Base-by-base conservation (phyloP, 2,329 filamentous ascomycete genomes). In the Colletotrichum musae region DNA sequence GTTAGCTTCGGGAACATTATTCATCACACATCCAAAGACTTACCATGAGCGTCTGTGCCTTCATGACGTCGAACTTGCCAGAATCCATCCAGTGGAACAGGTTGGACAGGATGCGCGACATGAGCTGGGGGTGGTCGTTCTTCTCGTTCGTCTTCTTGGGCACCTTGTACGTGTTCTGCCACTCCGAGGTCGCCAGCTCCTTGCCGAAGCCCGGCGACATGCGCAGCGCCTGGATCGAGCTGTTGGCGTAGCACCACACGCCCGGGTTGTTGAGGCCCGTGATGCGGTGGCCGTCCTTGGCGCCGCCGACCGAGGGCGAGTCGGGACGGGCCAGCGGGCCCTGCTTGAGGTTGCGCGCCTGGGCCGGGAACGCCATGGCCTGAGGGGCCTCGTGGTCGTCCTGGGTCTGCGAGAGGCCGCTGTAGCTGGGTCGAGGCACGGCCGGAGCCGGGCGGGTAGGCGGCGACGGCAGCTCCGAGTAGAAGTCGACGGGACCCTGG, bases 231-330 rank as follows among this genome's bases (percentile, higher is more conserved):
- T 98, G 95, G 28, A 98, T 84, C 0, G 92, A 91, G n/a, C 94
- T 92, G 79, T 97, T 98, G 85, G 96, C 94, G 77, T 97, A 98
- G 78, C 95, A 98, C 72, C 93, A 95, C 54, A 92, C 91, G 1
- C 90, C 89, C 48, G 94, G 93, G 74, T 98, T 98, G 68, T 90
- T 83, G 13, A 98, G 85, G 0, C 95, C 95, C 12, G 93, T 92
- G 87, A 74, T 89, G 83, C 78, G 82, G 82, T 32, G 84, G 58
- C 78, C 80, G 18, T 70, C 67, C 48, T 70, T 68, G 51, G 51
- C 4, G 28, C 47, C 52, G 15, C 6, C 43, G 10, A 59, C 39
- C 16, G 68, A 68, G 13, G 67, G 67, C 43, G 67, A 69, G 6
- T 70, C 67, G 3, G 67, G 64, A 6, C 64, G 64, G 18, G 64